phyloP scores from a whole-genome alignment of 23 red algal genomes.

The Porphyridium purpureum region DNA sequence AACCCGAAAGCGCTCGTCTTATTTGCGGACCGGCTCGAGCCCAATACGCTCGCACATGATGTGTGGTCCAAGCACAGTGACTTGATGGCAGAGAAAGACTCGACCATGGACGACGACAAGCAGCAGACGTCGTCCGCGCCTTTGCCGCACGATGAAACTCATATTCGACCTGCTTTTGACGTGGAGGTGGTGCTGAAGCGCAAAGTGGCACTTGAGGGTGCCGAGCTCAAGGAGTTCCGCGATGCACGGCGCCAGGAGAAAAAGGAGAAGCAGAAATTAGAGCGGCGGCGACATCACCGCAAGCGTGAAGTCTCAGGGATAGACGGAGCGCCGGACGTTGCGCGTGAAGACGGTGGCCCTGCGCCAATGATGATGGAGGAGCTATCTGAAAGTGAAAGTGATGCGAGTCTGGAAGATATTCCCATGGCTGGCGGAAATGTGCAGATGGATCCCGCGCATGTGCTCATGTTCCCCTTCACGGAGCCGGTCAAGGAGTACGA shows the following conservation, averaged over 20 bases:
- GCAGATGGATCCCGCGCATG: not conserved
- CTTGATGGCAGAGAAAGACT: not conserved
- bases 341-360: not conserved
- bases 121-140: too few relatives aligned
- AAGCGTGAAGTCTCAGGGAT: too few relatives aligned
- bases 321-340: not conserved
- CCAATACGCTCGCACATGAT: conserved; percentile 39
- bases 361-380: not conserved
- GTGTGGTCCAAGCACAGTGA: conserved; percentile 2
- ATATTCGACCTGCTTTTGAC: not conserved
- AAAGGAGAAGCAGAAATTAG: too few relatives aligned
- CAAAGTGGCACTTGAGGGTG: conserved; percentile 36
- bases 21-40: conserved; percentile 47
- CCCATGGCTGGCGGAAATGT: too few relatives aligned
- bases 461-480: conserved; percentile 19
- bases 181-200: not conserved
- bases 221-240: conserved; percentile 41
- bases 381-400: not conserved
- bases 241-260: conserved; percentile 1
- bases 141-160: too few relatives aligned
- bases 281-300: too few relatives aligned
- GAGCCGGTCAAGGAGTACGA: conserved; percentile 29
- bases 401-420: too few relatives aligned
- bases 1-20: conserved; percentile 34
- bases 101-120: too few relatives aligned